Evolutionary conservation across 2,329 filamentous ascomycete genomes (phyloP), one percentile per base, ranked within the genome.

Genomic region (Berkeleyomyces basicola): DNA sequence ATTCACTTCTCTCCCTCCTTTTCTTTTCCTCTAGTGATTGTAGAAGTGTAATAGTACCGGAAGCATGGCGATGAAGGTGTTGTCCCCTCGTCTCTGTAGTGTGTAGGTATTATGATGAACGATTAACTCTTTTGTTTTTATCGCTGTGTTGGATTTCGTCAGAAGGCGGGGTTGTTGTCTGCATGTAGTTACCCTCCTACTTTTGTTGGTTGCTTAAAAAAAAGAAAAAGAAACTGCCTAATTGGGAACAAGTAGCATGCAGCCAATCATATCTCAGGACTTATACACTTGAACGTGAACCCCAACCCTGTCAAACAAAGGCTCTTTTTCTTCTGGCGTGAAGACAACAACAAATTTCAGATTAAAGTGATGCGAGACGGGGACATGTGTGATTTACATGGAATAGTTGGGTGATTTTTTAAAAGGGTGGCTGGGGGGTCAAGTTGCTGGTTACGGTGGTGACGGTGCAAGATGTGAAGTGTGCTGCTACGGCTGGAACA

Each of bases 221-320:
- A 23, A 23, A 23, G 23, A 23, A 23, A 23, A 23, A 23, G 23
- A 23, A 23, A 23, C 23, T 23, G 33, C 43, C 47, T 31, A 43
- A 59, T 40, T 11, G 23, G 43, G 53, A 64, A 53, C 33, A 43
- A 43, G 14, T 16, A 42, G 14, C 39, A 43, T 7, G 23, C 5
- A 44, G 57, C 59, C 55, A 64, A 64, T 62, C 23, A 49, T 9
- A 44, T 42, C 5, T 6, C 11, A 62, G 60, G 37, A 65, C 64
- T 65, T 63, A 23, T 23, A 63, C 57, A 63, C 59, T 47, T 39
- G 42, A 23, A 61, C 33, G 1, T 3, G 7, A 53, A 37, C 58
- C 51, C 61, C n/a, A 63, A 65, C 61, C 61, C 61, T 65, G 58
- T 64, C 2, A 23, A 23, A 23, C 23, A 23, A 23, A 23, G 23